A percentile compares a stretch with the other conserved stretches of the same genome.
Evolutionary conservation across 345 rosid genomes (phyloP).

Genomic region (Brassica juncea): DNA sequence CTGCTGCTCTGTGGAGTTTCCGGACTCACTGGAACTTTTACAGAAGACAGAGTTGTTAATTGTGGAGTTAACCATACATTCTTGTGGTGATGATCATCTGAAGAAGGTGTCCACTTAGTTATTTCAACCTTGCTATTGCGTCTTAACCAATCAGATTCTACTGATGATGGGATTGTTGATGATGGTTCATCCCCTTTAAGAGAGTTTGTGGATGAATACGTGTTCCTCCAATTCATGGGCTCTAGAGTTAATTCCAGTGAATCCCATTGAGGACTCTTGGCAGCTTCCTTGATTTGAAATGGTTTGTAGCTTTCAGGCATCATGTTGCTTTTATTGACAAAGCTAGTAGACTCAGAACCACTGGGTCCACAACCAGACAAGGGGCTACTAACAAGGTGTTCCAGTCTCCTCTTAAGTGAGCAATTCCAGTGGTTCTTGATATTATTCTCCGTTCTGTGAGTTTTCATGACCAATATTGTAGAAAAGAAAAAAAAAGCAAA

Average conservation of each 20-base stretch:
- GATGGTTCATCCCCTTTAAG: not conserved
- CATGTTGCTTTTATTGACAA: not conserved
- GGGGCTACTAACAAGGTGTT: not conserved
- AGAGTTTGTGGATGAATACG: not conserved
- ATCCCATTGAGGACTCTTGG: not conserved
- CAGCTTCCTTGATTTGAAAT: slow-evolving; percentile 9
- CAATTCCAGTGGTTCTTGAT: slow-evolving; percentile 78
- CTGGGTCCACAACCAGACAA: not conserved
- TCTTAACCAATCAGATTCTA: not conserved
- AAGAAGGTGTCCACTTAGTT: not conserved
- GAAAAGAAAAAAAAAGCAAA: not conserved
- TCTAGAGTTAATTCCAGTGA: slow-evolving; percentile 2
- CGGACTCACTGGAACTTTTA: not conserved
- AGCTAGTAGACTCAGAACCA: slow-evolving; percentile 1
- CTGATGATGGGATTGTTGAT: not conserved
- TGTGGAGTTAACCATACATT: not conserved
- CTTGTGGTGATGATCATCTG: not conserved
- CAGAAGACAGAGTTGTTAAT: not conserved
- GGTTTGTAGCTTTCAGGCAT: not conserved
- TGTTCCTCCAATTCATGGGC: not conserved
- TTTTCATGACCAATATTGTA: slow-evolving; percentile 9
- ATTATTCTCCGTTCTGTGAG: slow-evolving; percentile 60
- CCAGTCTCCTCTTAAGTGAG: slow-evolving; percentile 55
- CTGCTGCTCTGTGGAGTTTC: slow-evolving; percentile 3
- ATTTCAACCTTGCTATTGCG: not conserved